These are phyloP conservation scores for Beauveria varroae DNA, from an alignment of 2,329 filamentous ascomycete genomes.

Conservation along the genomic window DNA sequence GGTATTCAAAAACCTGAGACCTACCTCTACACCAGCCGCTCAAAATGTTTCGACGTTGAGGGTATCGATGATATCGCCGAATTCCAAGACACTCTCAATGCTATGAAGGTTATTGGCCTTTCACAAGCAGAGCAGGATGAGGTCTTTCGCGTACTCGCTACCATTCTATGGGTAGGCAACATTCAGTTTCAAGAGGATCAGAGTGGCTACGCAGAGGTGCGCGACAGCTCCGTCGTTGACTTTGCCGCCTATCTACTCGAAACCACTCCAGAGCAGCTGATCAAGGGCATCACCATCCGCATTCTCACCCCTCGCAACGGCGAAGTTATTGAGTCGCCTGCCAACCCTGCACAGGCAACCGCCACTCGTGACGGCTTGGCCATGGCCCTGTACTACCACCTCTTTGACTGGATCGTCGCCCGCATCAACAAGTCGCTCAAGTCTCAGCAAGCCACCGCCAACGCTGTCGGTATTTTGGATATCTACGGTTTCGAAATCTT, in stretches of 20 bases:
- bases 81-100: conserved; percentile 81
- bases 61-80: conserved; percentile 90
- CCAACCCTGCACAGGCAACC: conserved; percentile 79
- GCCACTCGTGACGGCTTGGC: conserved; percentile 85
- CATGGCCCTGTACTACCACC: conserved; percentile 94
- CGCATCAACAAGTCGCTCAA: conserved; percentile 84
- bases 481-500: conserved; percentile 99
- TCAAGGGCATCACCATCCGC: conserved; percentile 82
- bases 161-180: conserved; percentile 91
- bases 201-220: conserved; percentile 76
- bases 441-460: conserved; percentile 65
- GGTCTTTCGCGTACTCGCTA: conserved; percentile 90
- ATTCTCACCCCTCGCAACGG: conserved; percentile 65
- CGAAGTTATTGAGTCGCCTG: conserved; percentile 64
- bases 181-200: conserved; percentile 87
- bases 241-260: conserved; percentile 93
- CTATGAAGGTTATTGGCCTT: conserved; percentile 92
- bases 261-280: conserved; percentile 70
- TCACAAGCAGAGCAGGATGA: conserved; percentile 84
- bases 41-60: conserved; percentile 89
- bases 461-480: conserved; percentile 93
- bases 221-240: conserved; percentile 84
- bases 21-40: conserved; percentile 88
- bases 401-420: conserved; percentile 97
- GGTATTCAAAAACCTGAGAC: conserved; percentile 87